Evolutionary conservation across 1,284 basidiomycete species (phyloP), one percentile per base, ranked within the genome.

Genomic region (Pseudozyma sp.): DNA sequence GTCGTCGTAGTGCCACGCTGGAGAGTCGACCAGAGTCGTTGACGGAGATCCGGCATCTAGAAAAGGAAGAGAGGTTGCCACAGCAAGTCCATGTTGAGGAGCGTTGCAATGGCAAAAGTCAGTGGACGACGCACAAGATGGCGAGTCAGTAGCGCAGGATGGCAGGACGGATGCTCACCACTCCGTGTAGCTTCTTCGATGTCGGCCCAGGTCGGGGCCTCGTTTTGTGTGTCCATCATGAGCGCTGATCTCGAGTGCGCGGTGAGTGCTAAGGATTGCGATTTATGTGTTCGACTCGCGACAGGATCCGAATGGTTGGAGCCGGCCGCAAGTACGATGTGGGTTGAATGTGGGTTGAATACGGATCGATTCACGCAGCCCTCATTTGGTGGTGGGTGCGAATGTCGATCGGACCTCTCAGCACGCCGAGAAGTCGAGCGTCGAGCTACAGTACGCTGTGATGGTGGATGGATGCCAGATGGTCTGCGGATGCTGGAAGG

Each of bases 1-100:
- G 44, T 81, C 82, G 47, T 84, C 73, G 40, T 58, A 67, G 63
- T 81, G 75, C 81, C 80, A 81, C 0, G 68, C 63, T 6, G 73
- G 68, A 14, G 70, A 60, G 34, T 67, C 56, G 54, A 57, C 54
- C 9, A 54, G 47, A 1, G 67, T 62, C 17, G 48, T 24, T 13
- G 57, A 39, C 33, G 70, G 63, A 14, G 73, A 69, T 33, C 55
- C 67, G 7, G 56, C 46, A 17, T 68, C 72, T 75, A 54, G 31
- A 4, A 24, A 30, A 24, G 31, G 30, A 17, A 44, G 16, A 7
- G 39, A 46, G 42, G 31, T 10, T 43, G 39, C 30, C 40, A 30
- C n/a, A 44, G 52, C 16, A 39, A 39, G 19, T 5, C 34, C 10
- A 29, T 16, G 11, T 37, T 17, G 35, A 34, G 47, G 30, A 31